These are phyloP conservation scores for Metahyphopichia silvanorum DNA, from an alignment of 805 yeast species.

Conservation along the genomic window DNA sequence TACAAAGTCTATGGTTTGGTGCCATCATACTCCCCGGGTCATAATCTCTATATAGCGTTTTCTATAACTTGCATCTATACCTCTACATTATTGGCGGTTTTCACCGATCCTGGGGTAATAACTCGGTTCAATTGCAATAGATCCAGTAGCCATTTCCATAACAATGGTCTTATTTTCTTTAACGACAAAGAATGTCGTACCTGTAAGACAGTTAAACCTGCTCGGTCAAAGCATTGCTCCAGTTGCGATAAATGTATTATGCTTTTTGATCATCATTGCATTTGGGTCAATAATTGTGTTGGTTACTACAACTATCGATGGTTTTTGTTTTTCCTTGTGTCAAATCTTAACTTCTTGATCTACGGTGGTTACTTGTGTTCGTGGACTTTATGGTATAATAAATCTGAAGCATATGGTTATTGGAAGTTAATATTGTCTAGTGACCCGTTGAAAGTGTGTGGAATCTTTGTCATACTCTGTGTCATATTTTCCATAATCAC, in stretches of 20 bases:
- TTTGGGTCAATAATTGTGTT: conserved; percentile 71
- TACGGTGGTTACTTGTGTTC: conserved; percentile 42
- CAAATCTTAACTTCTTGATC: conserved; percentile 40
- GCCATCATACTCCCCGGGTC: conserved; percentile 7
- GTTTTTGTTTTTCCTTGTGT: conserved; percentile 53
- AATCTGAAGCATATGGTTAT: too few species aligned
- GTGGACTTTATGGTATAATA: conserved; percentile 12
- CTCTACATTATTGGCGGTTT: conserved; percentile 36
- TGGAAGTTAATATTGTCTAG: conserved; percentile 24
- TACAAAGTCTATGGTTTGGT: conserved; percentile 18
- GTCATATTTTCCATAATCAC: conserved; percentile 34
- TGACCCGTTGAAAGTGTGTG: conserved; percentile 35
- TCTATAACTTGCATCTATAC: conserved; percentile 29
- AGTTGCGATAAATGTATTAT: conserved; percentile 55
- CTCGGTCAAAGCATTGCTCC: conserved; percentile 62
- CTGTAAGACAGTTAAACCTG: conserved; percentile 48
- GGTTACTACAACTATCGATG: conserved; percentile 63
- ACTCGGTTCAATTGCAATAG: conserved; percentile 8
- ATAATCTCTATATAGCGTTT: conserved; percentile 21
- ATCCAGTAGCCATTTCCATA: conserved; percentile 18
- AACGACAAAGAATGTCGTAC: conserved; percentile 45
- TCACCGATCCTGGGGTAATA: conserved; percentile 43
- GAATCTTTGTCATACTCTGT: conserved; percentile 40
- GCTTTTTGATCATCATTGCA: conserved; percentile 57
- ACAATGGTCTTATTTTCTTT: conserved; percentile 55